Evolutionary conservation across 768 basidiomycete genomes (phyloP), one percentile per base, ranked within the genome.

Genomic region (Tephrocybe sp.): DNA sequence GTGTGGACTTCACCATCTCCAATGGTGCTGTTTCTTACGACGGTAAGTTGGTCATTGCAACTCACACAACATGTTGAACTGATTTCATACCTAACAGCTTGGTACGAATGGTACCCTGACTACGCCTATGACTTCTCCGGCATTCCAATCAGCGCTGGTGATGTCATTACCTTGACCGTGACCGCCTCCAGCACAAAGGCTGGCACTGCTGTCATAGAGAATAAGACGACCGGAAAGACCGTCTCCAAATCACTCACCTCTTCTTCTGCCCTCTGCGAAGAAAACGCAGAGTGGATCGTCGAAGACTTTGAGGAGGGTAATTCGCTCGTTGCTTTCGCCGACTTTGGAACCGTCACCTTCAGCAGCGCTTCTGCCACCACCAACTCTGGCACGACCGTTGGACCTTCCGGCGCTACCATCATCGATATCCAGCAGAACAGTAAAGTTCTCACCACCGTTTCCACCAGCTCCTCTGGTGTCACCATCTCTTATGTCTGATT

Each of bases 211-310:
- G 66, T 71, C 60, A 69, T 57, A 19, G 19, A 19, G 7, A 54
- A 54, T 22, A 23, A 48, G 47, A 49, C 47, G 11, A 49, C 39
- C 16, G 47, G 47, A 35, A 47, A 54, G 52, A 35, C 59, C 26
- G 63, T 69, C 23, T 56, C 65, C 36, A 60, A 66, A 57, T 32
- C 60, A 14, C 59, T 70, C 60, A 62, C 60, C 11, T 67, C 67
- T 30, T 50, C 60, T 20, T 47, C 53, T 42, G 49, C 63, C 22
- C 63, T 69, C 41, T 69, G 68, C 60, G 58, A 66, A 57, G 49
- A 65, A 62, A 65, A 70, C 58, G 69, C 68, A 7, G 68, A 71
- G 58, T 71, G 69, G 69, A 69, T 71, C 49, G 67, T 70, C 20
- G 69, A 70, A 59, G 69, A 70, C 49, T 72, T 65, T 68, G 55